These are phyloP conservation scores for Nakazawaea ambrosiae DNA, from an alignment of 805 yeast species.

Conservation along the genomic window DNA sequence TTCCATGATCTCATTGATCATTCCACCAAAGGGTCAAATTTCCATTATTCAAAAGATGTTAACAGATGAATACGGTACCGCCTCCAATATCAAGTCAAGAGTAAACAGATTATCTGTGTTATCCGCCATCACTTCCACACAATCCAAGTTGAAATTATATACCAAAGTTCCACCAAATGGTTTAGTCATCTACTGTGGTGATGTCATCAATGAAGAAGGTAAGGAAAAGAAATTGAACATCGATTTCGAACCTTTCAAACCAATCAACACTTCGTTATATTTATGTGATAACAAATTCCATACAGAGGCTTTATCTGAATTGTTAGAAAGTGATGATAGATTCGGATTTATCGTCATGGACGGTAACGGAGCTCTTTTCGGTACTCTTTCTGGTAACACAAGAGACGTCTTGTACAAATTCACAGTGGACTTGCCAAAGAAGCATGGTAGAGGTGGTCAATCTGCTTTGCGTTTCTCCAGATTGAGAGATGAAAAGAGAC, in stretches of 20 bases:
- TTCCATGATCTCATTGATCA: constrained; percentile 94
- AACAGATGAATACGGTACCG: constrained; percentile 98
- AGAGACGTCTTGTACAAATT: constrained; percentile 95
- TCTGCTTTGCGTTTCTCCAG: constrained; percentile 99
- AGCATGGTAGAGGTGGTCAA: constrained; percentile 99
- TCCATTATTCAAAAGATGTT: constrained; percentile 82
- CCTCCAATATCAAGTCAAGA: constrained; percentile 95
- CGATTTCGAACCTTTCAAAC: constrained; percentile 98
- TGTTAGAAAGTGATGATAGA: constrained; percentile 90
- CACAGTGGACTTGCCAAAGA: constrained; percentile 95
- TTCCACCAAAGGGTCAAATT: constrained; percentile 94
- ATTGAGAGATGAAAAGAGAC: constrained; percentile 98
- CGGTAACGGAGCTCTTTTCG: constrained; percentile 97
- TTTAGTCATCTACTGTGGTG: constrained; percentile 96
- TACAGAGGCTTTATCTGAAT: constrained; percentile 92
- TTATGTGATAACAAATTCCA: constrained; percentile 98
- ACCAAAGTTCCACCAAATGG: constrained; percentile 91
- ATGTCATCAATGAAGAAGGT: constrained; percentile 93
- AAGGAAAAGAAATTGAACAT: constrained; percentile 94
- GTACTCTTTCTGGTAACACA: constrained; percentile 92
- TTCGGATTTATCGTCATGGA: constrained; percentile 99
- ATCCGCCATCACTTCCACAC: constrained; percentile 97
- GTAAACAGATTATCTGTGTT: constrained; percentile 93
- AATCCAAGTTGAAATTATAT: constrained; percentile 89
- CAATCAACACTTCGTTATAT: constrained; percentile 94